phyloP scores from a whole-genome alignment of 441 rosid species.

The Arabidopsis hybrid region DNA sequence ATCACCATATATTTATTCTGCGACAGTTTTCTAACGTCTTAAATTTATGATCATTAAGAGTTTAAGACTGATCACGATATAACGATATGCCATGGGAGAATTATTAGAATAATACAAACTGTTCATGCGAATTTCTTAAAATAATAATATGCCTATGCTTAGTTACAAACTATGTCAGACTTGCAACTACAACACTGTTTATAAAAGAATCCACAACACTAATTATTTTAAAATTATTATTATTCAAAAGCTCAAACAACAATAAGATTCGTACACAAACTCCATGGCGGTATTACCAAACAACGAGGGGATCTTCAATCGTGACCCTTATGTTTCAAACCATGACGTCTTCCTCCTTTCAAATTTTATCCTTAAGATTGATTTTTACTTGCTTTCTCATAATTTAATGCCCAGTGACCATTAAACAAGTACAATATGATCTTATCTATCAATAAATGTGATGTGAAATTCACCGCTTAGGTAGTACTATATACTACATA shows the following conservation, averaged over 20 bases:
- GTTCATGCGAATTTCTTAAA: neutral
- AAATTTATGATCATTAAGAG: too few species aligned
- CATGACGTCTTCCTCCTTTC: conserved; percentile 40
- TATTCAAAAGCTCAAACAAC: conserved; percentile 38
- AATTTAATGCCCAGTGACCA: conserved; percentile 4
- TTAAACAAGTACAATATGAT: conserved; percentile 24
- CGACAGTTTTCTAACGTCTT: too few species aligned
- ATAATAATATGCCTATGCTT: neutral
- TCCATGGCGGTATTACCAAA: conserved; percentile 39
- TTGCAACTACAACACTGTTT: neutral
- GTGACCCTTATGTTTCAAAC: conserved; percentile 45
- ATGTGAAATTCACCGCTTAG: neutral
- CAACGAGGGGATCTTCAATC: conserved; percentile 48
- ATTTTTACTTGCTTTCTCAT: conserved; percentile 21
- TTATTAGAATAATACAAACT: too few species aligned
- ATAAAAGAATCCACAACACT: neutral
- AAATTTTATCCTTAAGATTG: conserved; percentile 34
- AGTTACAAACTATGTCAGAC: conserved; percentile 14
- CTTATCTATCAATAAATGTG: conserved; percentile 23
- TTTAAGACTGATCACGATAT: too few species aligned
- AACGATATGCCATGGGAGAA: too few species aligned
- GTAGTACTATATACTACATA: neutral
- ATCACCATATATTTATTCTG: too few species aligned
- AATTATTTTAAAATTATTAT: neutral
- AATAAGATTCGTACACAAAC: conserved; percentile 49